These are phyloP conservation scores for Lachancea quebecensis DNA, from an alignment of 805 yeast species.

Conservation along the genomic window DNA sequence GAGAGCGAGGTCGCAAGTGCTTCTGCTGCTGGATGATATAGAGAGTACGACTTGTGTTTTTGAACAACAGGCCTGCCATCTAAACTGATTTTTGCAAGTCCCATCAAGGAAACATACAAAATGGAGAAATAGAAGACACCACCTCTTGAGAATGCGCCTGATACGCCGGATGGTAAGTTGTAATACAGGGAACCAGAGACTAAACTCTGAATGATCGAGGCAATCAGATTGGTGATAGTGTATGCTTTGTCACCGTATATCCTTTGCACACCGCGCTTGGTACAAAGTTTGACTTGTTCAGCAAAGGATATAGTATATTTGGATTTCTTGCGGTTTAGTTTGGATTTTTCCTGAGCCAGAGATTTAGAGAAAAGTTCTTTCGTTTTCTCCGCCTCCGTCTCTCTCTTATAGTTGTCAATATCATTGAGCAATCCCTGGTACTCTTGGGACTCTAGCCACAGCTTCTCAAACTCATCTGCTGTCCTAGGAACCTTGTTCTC, in stretches of 20 bases:
- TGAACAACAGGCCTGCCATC: slow-evolving; percentile 53
- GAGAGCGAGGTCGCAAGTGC: slow-evolving; percentile 56
- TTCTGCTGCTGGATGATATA: slow-evolving; percentile 70
- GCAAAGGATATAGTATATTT: slow-evolving; percentile 26
- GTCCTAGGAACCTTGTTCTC: slow-evolving; percentile 47
- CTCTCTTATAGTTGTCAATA: slow-evolving; percentile 34
- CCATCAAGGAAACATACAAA: slow-evolving; percentile 45
- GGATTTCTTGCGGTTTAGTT: slow-evolving; percentile 15
- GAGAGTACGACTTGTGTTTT: slow-evolving; percentile 65
- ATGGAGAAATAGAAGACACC: slow-evolving; percentile 56
- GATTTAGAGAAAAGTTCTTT: slow-evolving; percentile 28
- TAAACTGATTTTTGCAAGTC: slow-evolving; percentile 43
- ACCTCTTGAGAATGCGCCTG: slow-evolving; percentile 58
- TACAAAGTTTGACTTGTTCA: slow-evolving; percentile 44
- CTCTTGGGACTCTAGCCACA: slow-evolving; percentile 39
- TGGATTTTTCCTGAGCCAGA: slow-evolving; percentile 26
- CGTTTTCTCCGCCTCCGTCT: slow-evolving; percentile 30
- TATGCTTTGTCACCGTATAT: slow-evolving; percentile 54
- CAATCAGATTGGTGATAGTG: slow-evolving; percentile 24
- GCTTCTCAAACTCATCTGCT: slow-evolving; percentile 47
- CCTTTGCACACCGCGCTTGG: slow-evolving; percentile 47
- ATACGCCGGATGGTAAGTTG: slow-evolving; percentile 42
- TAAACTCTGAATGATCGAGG: slow-evolving; percentile 47
- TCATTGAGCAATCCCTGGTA: slow-evolving; percentile 34
- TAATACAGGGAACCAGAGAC: slow-evolving; percentile 59